phyloP scores from a whole-genome alignment of 225 moss, liverwort and hornwort genomes.

The Asterella californica region DNA sequence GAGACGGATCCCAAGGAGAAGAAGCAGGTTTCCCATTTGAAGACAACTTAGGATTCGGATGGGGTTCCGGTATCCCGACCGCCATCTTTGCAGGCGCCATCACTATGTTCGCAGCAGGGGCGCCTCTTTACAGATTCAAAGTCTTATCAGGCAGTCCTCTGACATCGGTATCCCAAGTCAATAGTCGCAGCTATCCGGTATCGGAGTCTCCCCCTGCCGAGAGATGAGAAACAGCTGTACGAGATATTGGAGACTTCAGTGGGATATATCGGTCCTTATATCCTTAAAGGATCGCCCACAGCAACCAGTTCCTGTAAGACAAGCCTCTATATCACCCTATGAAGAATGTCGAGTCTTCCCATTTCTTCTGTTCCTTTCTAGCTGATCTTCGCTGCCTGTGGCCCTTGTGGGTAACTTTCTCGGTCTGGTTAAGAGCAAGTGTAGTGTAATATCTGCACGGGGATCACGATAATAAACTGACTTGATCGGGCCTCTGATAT shows the following conservation, averaged over 20 bases:
- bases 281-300: constrained; percentile 58
- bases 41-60: constrained; percentile 80
- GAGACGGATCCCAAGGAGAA: constrained; percentile 68
- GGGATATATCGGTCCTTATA: constrained; percentile 37
- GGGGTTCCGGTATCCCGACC: constrained; percentile 81
- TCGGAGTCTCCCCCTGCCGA: constrained; percentile 33
- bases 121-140: constrained; percentile 68
- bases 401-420: too few relatives aligned
- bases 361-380: too few relatives aligned
- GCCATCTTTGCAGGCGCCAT: constrained; percentile 72
- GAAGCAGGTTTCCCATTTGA: constrained; percentile 80
- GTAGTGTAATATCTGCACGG: too few relatives aligned
- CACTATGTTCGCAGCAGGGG: constrained; percentile 56
- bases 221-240: constrained; percentile 45
- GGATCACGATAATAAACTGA: too few relatives aligned
- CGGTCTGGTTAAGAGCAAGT: not conserved
- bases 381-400: too few relatives aligned
- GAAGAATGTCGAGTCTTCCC: too few relatives aligned
- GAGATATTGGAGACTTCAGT: constrained; percentile 41
- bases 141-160: constrained; percentile 58
- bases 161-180: constrained; percentile 62
- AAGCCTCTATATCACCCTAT: not conserved
- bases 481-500: too few relatives aligned
- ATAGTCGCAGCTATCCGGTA: constrained; percentile 63
- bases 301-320: constrained; percentile 73